These are phyloP conservation scores for Trichodelitschia bisporula DNA, from an alignment of 495 filamentous ascomycete species.

Conservation along the genomic window DNA sequence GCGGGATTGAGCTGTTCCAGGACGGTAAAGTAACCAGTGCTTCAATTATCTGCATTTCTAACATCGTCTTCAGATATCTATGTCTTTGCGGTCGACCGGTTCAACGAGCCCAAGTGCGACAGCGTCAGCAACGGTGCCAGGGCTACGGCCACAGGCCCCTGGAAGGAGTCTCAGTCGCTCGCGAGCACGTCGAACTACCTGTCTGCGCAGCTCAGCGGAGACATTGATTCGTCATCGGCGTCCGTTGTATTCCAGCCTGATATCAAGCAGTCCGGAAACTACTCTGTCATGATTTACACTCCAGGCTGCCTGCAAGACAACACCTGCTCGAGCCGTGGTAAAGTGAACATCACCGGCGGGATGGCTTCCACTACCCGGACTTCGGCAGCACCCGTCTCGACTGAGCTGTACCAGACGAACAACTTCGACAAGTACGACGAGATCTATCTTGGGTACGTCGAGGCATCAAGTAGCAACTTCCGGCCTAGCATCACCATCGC, in stretches of 20 bases:
- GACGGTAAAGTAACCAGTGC: constrained; percentile 24
- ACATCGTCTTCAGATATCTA: constrained; percentile 36
- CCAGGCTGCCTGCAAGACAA: constrained; percentile 69
- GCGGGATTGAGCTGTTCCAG: constrained; percentile 76
- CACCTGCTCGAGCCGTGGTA: constrained; percentile 48
- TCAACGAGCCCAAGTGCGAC: constrained; percentile 72
- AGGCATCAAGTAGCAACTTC: constrained; percentile 49
- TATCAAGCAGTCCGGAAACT: constrained; percentile 74
- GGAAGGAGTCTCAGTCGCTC: constrained; percentile 35
- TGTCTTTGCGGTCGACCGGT: constrained; percentile 58
- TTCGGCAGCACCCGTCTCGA: constrained; percentile 16
- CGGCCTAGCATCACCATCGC: constrained; percentile 58
- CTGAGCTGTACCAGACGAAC: constrained; percentile 63
- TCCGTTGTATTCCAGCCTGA: constrained; percentile 54
- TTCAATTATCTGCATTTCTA: background rate
- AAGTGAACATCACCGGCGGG: constrained; percentile 52
- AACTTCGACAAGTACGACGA: constrained; percentile 83
- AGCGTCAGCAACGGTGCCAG: constrained; percentile 39
- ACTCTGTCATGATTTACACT: constrained; percentile 68
- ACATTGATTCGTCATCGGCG: constrained; percentile 22
- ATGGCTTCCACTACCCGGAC: constrained; percentile 26
- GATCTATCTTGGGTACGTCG: constrained; percentile 63
- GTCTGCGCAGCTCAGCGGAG: constrained; percentile 31
- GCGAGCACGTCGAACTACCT: constrained; percentile 51
- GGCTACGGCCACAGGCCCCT: constrained; percentile 39